Evolutionary conservation across 345 rosid genomes (phyloP).

Genomic region (Syzygium grande): DNA sequence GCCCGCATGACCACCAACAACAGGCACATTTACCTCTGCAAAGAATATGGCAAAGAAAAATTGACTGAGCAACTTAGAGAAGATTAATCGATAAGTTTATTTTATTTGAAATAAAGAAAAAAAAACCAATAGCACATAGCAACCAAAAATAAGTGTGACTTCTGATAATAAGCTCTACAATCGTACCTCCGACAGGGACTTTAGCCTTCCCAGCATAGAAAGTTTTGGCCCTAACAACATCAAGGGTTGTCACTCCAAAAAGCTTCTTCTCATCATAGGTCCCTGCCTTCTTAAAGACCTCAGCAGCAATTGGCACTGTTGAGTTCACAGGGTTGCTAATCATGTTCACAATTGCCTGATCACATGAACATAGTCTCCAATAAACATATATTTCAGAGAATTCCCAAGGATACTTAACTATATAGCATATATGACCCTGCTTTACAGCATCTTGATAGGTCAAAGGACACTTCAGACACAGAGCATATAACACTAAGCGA

Average conservation of each 20-base stretch:
- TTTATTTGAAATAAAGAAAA: neutral
- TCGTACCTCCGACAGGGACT: conserved; percentile 37
- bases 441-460: neutral
- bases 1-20: conserved; percentile 88
- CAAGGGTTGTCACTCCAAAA: conserved; percentile 69
- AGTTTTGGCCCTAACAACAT: conserved; percentile 69
- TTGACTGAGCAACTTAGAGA: neutral
- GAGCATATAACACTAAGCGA: neutral
- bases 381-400: neutral
- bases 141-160: neutral
- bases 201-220: conserved; percentile 72
- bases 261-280: conserved; percentile 58
- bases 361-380: neutral
- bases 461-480: neutral
- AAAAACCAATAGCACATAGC: neutral
- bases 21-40: conserved; percentile 72
- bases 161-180: neutral
- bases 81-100: neutral
- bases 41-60: neutral
- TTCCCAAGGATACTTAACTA: neutral
- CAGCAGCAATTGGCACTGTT: conserved; percentile 75
- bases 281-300: conserved; percentile 68
- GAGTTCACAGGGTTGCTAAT: conserved; percentile 82
- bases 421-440: neutral
- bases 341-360: conserved; percentile 56